Evolutionary conservation across 768 basidiomycete genomes (phyloP).

Genomic region (Pisolithus sp.): DNA sequence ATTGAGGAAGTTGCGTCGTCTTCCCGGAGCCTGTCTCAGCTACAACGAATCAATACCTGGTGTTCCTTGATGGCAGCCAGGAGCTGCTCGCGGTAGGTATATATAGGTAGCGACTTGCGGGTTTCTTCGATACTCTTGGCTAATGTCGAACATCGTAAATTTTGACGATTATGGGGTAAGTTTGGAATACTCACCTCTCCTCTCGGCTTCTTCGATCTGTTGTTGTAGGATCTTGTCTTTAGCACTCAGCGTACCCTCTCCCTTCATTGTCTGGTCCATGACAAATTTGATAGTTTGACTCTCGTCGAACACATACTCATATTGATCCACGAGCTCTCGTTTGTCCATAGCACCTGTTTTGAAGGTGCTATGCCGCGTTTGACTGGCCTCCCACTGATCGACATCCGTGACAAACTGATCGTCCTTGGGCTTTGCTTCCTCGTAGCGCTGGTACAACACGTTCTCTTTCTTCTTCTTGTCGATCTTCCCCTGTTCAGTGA

Average conservation of each 20-base stretch:
- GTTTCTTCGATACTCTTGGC: constrained; percentile 90
- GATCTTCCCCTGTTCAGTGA: constrained; percentile 97
- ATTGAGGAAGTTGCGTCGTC: constrained; percentile 97
- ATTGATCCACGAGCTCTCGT: constrained; percentile 70
- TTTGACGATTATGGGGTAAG: background rate
- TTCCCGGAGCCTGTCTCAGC: constrained; percentile 99
- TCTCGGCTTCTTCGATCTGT: constrained; percentile 89
- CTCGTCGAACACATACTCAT: constrained; percentile 98
- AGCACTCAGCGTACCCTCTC: constrained; percentile 64
- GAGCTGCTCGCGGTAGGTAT: constrained; percentile 79
- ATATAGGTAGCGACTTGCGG: constrained; percentile 90
- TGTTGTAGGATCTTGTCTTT: constrained; percentile 80
- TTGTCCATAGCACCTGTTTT: constrained; percentile 91
- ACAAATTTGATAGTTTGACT: constrained; percentile 95
- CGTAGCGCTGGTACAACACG: constrained; percentile 89
- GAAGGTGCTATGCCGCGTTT: constrained; percentile 85
- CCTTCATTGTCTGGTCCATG: constrained; percentile 71
- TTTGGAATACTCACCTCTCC: constrained; percentile 60
- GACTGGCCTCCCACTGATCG: constrained; percentile 95
- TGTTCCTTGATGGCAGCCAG: constrained; percentile 85
- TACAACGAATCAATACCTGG: constrained; percentile 93
- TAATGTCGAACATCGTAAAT: constrained; percentile 21
- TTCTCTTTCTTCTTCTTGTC: constrained; percentile 94
- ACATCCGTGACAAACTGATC: constrained; percentile 95
- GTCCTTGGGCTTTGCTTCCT: constrained; percentile 86